These are phyloP conservation scores for Paecilomyces variotii DNA, from an alignment of 2,329 filamentous ascomycete genomes.

Conservation along the genomic window DNA sequence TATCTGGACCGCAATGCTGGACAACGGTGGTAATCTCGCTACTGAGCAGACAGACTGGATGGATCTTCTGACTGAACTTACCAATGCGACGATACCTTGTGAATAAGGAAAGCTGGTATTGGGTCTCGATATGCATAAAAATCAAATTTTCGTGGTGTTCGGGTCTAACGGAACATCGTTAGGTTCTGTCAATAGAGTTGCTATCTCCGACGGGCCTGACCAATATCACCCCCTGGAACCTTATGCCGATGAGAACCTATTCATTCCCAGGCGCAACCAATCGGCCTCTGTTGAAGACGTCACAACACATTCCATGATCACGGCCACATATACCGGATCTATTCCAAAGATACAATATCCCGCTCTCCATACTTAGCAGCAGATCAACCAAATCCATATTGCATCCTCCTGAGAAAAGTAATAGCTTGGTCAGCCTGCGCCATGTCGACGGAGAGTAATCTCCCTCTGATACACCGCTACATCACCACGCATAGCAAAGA, in stretches of 20 bases:
- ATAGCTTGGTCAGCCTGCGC: not conserved
- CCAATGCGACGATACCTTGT: conserved; percentile 12
- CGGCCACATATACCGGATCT: not conserved
- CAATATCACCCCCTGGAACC: not conserved
- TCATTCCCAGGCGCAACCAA: not conserved
- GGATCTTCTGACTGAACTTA: conserved; percentile 20
- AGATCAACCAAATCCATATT: not conserved
- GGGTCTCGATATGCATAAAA: too few species aligned
- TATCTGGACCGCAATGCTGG: conserved; percentile 23
- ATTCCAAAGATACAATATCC: not conserved
- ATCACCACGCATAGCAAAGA: conserved; percentile 32
- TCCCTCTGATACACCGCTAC: conserved; percentile 26
- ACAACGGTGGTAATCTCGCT: conserved; percentile 15
- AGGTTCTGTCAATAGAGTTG: not conserved
- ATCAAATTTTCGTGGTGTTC: too few species aligned
- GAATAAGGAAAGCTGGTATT: not conserved
- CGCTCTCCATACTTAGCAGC: not conserved
- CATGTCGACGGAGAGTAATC: conserved; percentile 16
- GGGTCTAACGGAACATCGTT: too few species aligned
- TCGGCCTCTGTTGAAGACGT: not conserved
- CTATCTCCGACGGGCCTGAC: not conserved
- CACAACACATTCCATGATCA: not conserved
- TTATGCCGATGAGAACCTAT: not conserved
- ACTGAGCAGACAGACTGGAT: conserved; percentile 22
- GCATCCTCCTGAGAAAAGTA: not conserved